Conservation (phyloP, 1,284 basidiomycete species). For the Irpex sp. region DNA sequence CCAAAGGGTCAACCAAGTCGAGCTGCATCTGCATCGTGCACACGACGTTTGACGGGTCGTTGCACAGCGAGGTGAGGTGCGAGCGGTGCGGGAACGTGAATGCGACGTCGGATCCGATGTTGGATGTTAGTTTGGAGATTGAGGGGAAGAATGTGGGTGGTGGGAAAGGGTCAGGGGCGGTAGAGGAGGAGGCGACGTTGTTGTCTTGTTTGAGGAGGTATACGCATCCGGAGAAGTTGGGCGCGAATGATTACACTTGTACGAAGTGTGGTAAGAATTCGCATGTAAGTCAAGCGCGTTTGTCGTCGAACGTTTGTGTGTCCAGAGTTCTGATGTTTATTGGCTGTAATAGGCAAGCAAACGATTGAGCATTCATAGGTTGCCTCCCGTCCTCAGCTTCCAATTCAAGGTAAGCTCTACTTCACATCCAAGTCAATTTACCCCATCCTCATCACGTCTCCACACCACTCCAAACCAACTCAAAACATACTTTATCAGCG, state of each 20-base stretch:
- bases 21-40: conserved; percentile 92
- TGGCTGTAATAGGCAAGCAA: conserved; percentile 61
- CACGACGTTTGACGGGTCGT: conserved; percentile 82
- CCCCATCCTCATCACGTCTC: neutral
- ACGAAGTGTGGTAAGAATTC: conserved; percentile 67
- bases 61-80: conserved; percentile 90
- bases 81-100: conserved; percentile 75
- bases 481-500: conserved; percentile 46
- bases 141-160: conserved; percentile 40
- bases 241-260: conserved; percentile 70
- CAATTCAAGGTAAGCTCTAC: conserved; percentile 79
- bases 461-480: conserved; percentile 1
- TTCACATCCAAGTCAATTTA: no score
- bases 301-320: conserved; percentile 5
- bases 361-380: conserved; percentile 77
- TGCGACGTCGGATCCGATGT: conserved; percentile 83
- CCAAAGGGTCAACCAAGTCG: conserved; percentile 65
- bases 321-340: neutral
- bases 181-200: conserved; percentile 54
- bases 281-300: conserved; percentile 41
- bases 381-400: conserved; percentile 91
- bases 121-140: conserved; percentile 90
- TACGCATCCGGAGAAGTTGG: conserved; percentile 74
- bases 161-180: conserved; percentile 32
- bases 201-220: conserved; percentile 73